Conservation (phyloP, 2,329 filamentous ascomycete genomes). For the Atkinsonella texensis region DNA sequence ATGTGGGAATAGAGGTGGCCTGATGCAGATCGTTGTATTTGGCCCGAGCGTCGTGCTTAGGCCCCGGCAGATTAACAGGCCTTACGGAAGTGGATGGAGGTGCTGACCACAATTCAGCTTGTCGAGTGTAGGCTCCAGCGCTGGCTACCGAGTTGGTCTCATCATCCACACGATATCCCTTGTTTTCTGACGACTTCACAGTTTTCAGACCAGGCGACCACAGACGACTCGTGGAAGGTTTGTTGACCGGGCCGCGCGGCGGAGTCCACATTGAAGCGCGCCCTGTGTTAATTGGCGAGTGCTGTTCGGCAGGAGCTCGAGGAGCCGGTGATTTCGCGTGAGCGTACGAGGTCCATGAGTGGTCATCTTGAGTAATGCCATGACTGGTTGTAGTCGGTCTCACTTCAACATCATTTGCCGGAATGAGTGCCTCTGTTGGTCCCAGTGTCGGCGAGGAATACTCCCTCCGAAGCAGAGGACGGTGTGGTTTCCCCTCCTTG, state of each 20-base stretch:
- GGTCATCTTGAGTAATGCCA: constrained; percentile 20
- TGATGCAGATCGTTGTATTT: not conserved
- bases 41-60: constrained; percentile 11
- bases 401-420: not conserved
- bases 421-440: not conserved
- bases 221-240: not conserved
- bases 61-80: constrained; percentile 16
- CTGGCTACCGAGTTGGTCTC: not conserved
- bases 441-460: constrained; percentile 1
- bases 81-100: not conserved
- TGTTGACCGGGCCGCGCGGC: not conserved
- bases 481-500: not conserved
- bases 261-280: constrained; percentile 25
- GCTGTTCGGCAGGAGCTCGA: constrained; percentile 18
- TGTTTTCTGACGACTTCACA: not conserved
- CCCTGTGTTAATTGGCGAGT: constrained; percentile 16
- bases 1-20: too few species aligned
- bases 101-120: not conserved
- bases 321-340: constrained; percentile 1
- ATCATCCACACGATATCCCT: not conserved
- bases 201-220: not conserved
- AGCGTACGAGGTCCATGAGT: constrained; percentile 1
- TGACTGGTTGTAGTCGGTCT: not conserved
- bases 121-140: not conserved
- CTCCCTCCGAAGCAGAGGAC: not conserved